A percentile compares a stretch with the other conserved stretches of the same genome.
Evolutionary conservation across 257 asterid species (phyloP).

Genomic region (Gentiana dahurica): DNA sequence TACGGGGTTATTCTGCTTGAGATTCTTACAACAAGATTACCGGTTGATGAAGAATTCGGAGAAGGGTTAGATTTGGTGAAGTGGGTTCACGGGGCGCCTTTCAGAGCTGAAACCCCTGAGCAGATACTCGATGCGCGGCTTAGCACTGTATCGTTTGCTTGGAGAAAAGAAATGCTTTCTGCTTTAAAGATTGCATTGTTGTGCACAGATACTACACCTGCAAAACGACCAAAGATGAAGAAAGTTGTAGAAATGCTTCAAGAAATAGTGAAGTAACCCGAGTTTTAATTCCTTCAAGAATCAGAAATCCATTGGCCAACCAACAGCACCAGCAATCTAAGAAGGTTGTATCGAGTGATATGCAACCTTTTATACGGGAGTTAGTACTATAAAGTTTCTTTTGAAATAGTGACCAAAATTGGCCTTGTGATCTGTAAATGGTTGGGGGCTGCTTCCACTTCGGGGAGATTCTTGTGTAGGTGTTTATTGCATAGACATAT

Average conservation of each 20-base stretch:
- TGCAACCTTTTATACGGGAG: neutral
- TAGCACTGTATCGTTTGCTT: slow-evolving; percentile 78
- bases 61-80: slow-evolving; percentile 96
- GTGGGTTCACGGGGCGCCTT: slow-evolving; percentile 90
- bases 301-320: neutral
- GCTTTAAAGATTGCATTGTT: slow-evolving; percentile 70
- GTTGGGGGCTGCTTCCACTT: slow-evolving; percentile 1
- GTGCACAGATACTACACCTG: slow-evolving; percentile 84
- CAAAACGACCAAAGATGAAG: slow-evolving; percentile 93
- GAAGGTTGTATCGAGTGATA: no score
- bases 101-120: slow-evolving; percentile 94
- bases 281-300: neutral
- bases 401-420: neutral
- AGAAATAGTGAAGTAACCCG: slow-evolving; percentile 23
- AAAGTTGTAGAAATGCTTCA: slow-evolving; percentile 85
- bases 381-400: neutral
- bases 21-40: slow-evolving; percentile 69
- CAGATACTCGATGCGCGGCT: slow-evolving; percentile 90
- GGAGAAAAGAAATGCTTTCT: slow-evolving; percentile 96
- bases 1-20: slow-evolving; percentile 91
- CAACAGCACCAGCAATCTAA: neutral
- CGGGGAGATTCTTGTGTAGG: neutral
- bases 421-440: slow-evolving; percentile 1
- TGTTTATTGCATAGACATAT: no score
- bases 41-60: slow-evolving; percentile 91